phyloP scores from a whole-genome alignment of 352 stramenopile species.

The Phytophthora pluvialis region DNA sequence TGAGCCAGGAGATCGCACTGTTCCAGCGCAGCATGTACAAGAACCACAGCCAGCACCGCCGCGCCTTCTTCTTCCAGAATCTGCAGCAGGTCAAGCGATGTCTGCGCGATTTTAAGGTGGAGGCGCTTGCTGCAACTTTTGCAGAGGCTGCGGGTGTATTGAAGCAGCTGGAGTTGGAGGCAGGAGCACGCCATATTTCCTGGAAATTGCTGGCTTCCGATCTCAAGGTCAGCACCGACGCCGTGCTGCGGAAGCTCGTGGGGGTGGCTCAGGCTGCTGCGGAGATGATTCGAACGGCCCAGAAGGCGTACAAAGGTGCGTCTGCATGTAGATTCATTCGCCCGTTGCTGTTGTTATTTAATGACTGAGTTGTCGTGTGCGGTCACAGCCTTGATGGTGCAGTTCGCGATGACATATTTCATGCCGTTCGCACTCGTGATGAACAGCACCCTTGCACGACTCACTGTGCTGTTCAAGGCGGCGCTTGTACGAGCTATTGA shows the following conservation, averaged over 20 bases:
- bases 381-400: slow-evolving; percentile 54
- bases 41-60: slow-evolving; percentile 88
- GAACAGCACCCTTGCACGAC: slow-evolving; percentile 76
- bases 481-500: slow-evolving; percentile 70
- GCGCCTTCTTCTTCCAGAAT: slow-evolving; percentile 83
- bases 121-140: slow-evolving; percentile 49
- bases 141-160: slow-evolving; percentile 48
- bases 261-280: slow-evolving; percentile 33
- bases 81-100: slow-evolving; percentile 81
- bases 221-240: slow-evolving; percentile 61
- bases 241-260: slow-evolving; percentile 53
- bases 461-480: slow-evolving; percentile 66
- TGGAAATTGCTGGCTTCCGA: slow-evolving; percentile 77
- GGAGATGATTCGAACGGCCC: slow-evolving; percentile 58
- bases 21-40: slow-evolving; percentile 90
- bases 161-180: slow-evolving; percentile 47
- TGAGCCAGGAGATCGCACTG: slow-evolving; percentile 65
- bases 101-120: slow-evolving; percentile 54
- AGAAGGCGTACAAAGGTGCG: slow-evolving; percentile 81
- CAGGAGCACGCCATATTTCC: slow-evolving; percentile 70
- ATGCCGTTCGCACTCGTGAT: slow-evolving; percentile 85
- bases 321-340: not conserved
- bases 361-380: slow-evolving; percentile 11
- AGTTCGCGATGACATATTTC: slow-evolving; percentile 90
- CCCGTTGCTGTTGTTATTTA: not conserved